Conservation (phyloP, 1,284 basidiomycete genomes). For the Volvariella surrecta region DNA sequence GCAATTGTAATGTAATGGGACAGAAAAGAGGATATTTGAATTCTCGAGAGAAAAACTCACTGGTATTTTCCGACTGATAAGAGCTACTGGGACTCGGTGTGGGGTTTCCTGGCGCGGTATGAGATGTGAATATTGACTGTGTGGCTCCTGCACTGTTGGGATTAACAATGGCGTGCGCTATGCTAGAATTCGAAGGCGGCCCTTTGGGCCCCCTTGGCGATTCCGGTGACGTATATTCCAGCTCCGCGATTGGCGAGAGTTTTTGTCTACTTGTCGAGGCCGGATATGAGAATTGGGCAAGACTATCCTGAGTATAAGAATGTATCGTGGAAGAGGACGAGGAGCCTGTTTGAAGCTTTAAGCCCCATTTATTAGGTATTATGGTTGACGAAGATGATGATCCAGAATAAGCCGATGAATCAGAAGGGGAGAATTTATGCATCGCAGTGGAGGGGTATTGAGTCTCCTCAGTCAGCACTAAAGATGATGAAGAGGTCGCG, state of each 20-base stretch:
- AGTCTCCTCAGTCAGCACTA: no score
- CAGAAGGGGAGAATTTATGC: no score
- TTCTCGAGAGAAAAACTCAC: constrained; percentile 19
- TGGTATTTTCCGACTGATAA: constrained; percentile 25
- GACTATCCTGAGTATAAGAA: no score
- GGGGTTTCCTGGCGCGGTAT: not conserved
- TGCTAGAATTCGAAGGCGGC: constrained; percentile 16
- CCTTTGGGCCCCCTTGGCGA: constrained; percentile 22
- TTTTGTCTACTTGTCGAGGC: constrained; percentile 17
- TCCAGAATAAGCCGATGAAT: no score
- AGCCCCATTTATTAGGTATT: no score
- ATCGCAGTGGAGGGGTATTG: no score
- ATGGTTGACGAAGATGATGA: no score
- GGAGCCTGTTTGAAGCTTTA: no score
- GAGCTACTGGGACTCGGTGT: constrained; percentile 24
- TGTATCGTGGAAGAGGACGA: no score
- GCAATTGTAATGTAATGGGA: not conserved
- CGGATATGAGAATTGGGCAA: no score
- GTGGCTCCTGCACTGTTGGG: no score
- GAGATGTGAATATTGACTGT: not conserved
- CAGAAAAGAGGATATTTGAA: constrained; percentile 2
- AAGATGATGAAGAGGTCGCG: no score
- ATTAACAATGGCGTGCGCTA: not conserved
- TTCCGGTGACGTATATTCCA: constrained; percentile 45
- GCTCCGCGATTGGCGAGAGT: constrained; percentile 46